Evolutionary conservation across 495 filamentous ascomycete species (phyloP).

Genomic region (Aspergillus hancockii): DNA sequence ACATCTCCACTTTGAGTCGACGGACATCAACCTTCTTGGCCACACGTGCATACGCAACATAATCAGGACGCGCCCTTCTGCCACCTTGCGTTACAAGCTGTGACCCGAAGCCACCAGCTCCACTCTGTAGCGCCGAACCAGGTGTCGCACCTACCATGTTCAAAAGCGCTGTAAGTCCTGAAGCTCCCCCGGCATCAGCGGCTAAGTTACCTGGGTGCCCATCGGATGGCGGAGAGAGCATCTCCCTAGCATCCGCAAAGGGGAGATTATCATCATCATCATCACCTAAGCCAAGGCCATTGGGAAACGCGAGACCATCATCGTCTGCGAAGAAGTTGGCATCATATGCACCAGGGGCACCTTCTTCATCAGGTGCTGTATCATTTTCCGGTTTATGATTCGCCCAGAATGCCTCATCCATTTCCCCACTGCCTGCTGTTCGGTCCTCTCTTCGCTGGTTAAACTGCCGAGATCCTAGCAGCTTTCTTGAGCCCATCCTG

Average conservation of each 20-base stretch:
- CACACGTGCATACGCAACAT: constrained; percentile 92
- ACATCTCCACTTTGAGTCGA: constrained; percentile 92
- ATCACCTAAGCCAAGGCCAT: constrained; percentile 56
- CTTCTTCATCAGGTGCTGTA: constrained; percentile 56
- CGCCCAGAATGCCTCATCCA: constrained; percentile 97
- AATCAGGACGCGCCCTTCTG: constrained; percentile 81
- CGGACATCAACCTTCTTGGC: constrained; percentile 99
- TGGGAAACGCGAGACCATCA: constrained; percentile 77
- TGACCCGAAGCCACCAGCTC: constrained; percentile 73
- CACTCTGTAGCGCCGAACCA: constrained; percentile 26
- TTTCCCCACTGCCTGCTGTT: constrained; percentile 61
- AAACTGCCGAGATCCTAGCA: constrained; percentile 38
- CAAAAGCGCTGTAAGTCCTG: constrained; percentile 42
- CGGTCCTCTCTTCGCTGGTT: constrained; percentile 48
- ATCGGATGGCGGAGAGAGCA: constrained; percentile 74
- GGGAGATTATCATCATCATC: constrained; percentile 79
- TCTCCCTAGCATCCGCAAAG: constrained; percentile 90
- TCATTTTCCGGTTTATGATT: constrained; percentile 61
- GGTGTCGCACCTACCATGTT: constrained; percentile 50
- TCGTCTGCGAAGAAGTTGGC: constrained; percentile 98
- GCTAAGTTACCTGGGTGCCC: constrained; percentile 37
- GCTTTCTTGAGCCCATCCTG: constrained; percentile 61
- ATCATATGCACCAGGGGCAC: constrained; percentile 74
- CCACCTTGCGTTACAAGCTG: constrained; percentile 87
- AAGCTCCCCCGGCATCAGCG: constrained; percentile 35